Conservation (phyloP, 306 rosid species). For the Rosa lucieae region DNA sequence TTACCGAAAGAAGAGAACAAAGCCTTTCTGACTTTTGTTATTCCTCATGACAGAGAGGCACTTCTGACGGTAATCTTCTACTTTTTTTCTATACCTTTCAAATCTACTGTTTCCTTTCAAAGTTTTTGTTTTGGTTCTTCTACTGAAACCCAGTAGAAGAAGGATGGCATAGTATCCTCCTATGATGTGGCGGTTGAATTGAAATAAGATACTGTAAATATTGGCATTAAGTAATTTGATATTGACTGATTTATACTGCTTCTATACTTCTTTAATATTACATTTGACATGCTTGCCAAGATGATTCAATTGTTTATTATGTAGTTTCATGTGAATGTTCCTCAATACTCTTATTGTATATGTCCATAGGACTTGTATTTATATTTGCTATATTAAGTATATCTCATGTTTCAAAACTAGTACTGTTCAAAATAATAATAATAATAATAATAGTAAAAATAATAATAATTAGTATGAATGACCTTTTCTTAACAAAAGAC, state of each 20-base stretch:
- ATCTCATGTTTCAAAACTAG: not conserved
- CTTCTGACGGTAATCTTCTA: conserved; percentile 45
- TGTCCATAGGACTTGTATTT: not conserved
- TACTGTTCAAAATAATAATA: no score
- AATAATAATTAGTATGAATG: not conserved
- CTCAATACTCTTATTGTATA: not conserved
- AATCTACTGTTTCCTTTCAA: not conserved
- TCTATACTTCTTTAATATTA: not conserved
- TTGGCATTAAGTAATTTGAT: not conserved
- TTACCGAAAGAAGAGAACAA: conserved; percentile 79
- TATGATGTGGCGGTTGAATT: not conserved
- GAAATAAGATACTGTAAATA: not conserved
- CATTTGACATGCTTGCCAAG: not conserved
- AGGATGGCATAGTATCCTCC: not conserved
- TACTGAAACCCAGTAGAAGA: not conserved
- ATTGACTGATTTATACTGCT: not conserved
- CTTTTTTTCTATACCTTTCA: not conserved
- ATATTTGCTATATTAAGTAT: not conserved
- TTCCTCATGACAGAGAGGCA: conserved; percentile 80
- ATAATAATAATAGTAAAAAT: no score
- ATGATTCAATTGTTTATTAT: not conserved
- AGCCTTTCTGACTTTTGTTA: conserved; percentile 63
- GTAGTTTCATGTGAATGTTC: not conserved
- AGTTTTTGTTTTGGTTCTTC: not conserved
- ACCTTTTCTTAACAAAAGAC: not conserved